Evolutionary conservation across 768 basidiomycete genomes (phyloP), one percentile per base, ranked within the genome.

Genomic region (Strobilomyces dryophilus): DNA sequence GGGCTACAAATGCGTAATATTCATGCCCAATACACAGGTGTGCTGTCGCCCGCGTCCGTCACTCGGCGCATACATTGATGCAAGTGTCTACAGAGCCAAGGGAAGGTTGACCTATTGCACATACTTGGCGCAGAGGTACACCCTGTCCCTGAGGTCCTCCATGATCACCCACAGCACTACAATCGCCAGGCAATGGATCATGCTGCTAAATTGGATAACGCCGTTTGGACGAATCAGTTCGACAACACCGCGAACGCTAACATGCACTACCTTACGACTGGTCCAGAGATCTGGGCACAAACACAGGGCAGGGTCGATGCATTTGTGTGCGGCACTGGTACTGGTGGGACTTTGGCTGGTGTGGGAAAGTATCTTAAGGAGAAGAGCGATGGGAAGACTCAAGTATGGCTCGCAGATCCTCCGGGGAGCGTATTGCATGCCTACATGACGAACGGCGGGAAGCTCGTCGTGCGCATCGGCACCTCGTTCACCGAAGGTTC

Each of bases 81-180:
- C n/a, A n/a, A n/a, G n/a, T 20, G 15, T 27, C 17, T 4, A 32
- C 63, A 97, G 88, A 93, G 89, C 67, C 94, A 95, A 74, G 95
- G 98, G 67, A 99, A 99, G 76, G 97, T 98, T 50, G 95, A 99
- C 71, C 83, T 99, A 26, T 78, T 99, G 51, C 85, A 86, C 49
- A 95, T 99, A 95, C 81, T 99, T 21, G 97, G 97, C 27, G 95
- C 97, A 5, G 95, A 98, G 61, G 95, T 99, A 34, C 78, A 92
- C 63, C 90, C 97, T 31, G 97, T 99, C 2, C 93, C 97, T 17
- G 95, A 95, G 2, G 97, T 99, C 31, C 85, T 97, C 10, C 98
- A 89, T 67, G 94, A 98, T 63, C 85, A 99, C 70, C 93, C 95
- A 5, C 69, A 78, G 55, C 98, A 99, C 74, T 99, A 98, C 77